A percentile compares a stretch with the other conserved stretches of the same genome.
Evolutionary conservation across 164 flowering plant genomes (phyloP).

Genomic region (Buxus sempervirens): DNA sequence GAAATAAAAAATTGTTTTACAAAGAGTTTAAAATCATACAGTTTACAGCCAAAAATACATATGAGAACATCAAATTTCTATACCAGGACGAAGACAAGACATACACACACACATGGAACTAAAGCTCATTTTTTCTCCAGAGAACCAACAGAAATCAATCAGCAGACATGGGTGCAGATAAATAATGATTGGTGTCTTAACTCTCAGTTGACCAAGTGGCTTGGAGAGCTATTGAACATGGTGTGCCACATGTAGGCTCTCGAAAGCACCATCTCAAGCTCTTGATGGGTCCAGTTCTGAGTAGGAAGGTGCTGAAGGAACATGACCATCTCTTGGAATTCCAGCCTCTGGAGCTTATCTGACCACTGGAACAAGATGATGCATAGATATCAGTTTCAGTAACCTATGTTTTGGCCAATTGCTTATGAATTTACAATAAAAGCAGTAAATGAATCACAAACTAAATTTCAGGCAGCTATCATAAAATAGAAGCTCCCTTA

Average conservation of each 20-base stretch:
- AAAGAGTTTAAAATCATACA: neutral
- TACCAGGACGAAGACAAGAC: neutral
- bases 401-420: neutral
- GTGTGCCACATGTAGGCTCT: slow-evolving; percentile 97
- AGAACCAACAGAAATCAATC: neutral
- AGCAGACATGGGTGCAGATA: neutral
- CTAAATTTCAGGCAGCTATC: neutral
- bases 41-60: slow-evolving; percentile 6
- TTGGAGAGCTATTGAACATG: slow-evolving; percentile 89
- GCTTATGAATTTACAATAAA: neutral
- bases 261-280: slow-evolving; percentile 95
- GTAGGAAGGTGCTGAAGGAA: slow-evolving; percentile 96
- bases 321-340: slow-evolving; percentile 98
- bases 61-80: slow-evolving; percentile 6
- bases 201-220: slow-evolving; percentile 64
- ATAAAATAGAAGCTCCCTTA: neutral
- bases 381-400: neutral
- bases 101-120: neutral
- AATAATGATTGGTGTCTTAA: neutral
- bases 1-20: slow-evolving; percentile 5
- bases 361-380: slow-evolving; percentile 67
- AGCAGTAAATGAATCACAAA: neutral
- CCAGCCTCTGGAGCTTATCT: slow-evolving; percentile 83
- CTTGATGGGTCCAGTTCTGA: slow-evolving; percentile 71
- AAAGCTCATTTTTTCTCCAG: slow-evolving; percentile 3